These are phyloP conservation scores for Metarhizium anisopliae DNA, from an alignment of 2,329 filamentous ascomycete species.

Conservation along the genomic window DNA sequence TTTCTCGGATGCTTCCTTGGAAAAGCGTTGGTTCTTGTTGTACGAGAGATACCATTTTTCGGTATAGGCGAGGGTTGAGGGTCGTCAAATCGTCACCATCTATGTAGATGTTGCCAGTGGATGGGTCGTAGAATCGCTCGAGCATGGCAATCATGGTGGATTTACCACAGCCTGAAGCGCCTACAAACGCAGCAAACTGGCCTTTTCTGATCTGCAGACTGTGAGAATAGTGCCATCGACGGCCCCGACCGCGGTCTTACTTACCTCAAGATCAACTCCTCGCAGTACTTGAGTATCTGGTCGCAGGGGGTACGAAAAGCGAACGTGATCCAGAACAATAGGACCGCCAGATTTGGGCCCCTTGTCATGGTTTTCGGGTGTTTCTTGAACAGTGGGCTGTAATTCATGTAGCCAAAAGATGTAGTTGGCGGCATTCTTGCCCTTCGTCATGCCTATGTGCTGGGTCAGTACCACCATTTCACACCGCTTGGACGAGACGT, in stretches of 20 bases:
- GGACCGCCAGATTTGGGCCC: conserved; percentile 13
- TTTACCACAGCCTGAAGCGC: conserved; percentile 49
- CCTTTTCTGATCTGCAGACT: no score
- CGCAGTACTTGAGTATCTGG: no score
- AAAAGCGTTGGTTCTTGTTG: conserved; percentile 59
- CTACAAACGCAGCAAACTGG: conserved; percentile 30
- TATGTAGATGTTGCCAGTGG: conserved; percentile 36
- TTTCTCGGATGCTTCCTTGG: conserved; percentile 72
- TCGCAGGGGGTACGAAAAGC: no score
- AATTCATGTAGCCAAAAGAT: conserved; percentile 37
- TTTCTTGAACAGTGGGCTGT: neutral
- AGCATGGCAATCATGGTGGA: conserved; percentile 49
- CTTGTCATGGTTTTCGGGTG: conserved; percentile 14
- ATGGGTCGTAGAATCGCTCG: conserved; percentile 35
- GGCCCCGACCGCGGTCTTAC: no score
- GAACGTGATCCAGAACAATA: no score
- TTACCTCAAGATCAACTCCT: no score
- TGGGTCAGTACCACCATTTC: no score
- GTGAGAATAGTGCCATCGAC: no score
- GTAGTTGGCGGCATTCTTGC: conserved; percentile 38
- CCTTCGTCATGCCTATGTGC: conserved; percentile 22
- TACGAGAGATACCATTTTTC: conserved; percentile 43
- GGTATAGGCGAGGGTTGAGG: conserved; percentile 40
- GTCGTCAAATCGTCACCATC: conserved; percentile 31
- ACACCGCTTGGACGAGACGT: conserved; percentile 25